Evolutionary conservation across 169 alveolate species (phyloP).

Genomic region (Cryptosporidium baileyi): DNA sequence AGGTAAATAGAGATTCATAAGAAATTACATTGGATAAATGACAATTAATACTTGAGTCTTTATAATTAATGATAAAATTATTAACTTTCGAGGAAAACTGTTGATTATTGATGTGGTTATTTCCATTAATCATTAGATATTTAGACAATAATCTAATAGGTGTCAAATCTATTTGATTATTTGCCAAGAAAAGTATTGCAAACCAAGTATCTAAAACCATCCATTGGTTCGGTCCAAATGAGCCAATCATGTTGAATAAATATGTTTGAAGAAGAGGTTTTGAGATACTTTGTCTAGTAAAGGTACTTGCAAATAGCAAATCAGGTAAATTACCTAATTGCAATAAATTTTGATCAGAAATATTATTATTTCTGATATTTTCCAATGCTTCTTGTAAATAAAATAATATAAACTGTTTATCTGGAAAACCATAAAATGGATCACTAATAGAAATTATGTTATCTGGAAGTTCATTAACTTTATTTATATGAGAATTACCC

Average conservation of each 20-base stretch:
- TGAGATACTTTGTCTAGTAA: constrained; percentile 35
- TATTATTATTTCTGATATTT: not conserved
- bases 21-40: constrained; percentile 30
- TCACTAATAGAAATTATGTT: not conserved
- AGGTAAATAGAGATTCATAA: constrained; percentile 21
- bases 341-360: constrained; percentile 7
- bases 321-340: constrained; percentile 11
- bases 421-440: constrained; percentile 64
- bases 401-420: constrained; percentile 14
- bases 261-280: constrained; percentile 39
- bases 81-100: too few species aligned
- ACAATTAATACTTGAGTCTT: constrained; percentile 32
- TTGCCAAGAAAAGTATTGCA: not conserved
- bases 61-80: not conserved
- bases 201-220: constrained; percentile 54
- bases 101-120: not conserved
- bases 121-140: not conserved
- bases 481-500: not conserved
- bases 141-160: constrained; percentile 1
- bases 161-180: not conserved
- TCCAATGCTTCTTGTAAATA: constrained; percentile 12
- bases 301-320: not conserved
- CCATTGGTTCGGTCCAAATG: constrained; percentile 50
- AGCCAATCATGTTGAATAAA: constrained; percentile 27
- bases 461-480: not conserved